Evolutionary conservation across 768 basidiomycete species (phyloP), one percentile per base, ranked within the genome.

Genomic region (Boletus insuetus): DNA sequence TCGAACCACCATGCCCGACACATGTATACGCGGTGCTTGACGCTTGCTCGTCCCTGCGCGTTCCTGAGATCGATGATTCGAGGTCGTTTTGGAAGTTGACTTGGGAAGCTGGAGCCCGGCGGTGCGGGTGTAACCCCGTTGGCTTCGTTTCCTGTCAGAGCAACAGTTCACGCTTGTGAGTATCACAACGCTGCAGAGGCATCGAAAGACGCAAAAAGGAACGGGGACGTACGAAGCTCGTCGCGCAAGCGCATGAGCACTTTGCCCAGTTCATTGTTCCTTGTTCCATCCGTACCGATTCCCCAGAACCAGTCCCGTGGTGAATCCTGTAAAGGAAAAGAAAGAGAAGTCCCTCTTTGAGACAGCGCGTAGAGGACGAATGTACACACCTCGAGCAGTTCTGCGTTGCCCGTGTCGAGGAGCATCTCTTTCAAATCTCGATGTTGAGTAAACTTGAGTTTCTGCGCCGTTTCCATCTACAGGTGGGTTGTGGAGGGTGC

Each of bases 261-360:
- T 66, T 85, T 87, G 46, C 88, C 89, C 34, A 90, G 77, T 63
- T 90, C 86, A 56, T 90, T 90, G 32, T 78, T 80, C 24, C 88
- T 89, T 55, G 76, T 74, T 14, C 81, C 74, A 64, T 90, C 84
- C 26, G 80, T 75, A 6, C 88, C 88, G 58, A 84, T 67, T 24
- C 88, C 88, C 87, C 88, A 90, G 69, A 89, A 89, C 49, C 84
- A 76, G 65, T 90, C 89, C 59, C 83, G 82, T 60, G 84, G 83
- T 11, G 86, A 87, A 68, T 86, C 83, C 86, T 87, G 59, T 49
- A 2, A 2, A 35, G n/a, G n/a, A n/a, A n/a, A n/a, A n/a, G n/a
- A n/a, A n/a, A n/a, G n/a, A n/a, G n/a, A n/a, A 3, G 11, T 11
- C 11, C 16, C 4, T 49, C 38, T 10, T 54, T 43, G 22, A 46